Percentiles rank a stretch among this genome's conserved stretches.
Evolutionary conservation across 2,329 filamentous ascomycete species (phyloP).

Genomic region (Aspergillus cejpii): DNA sequence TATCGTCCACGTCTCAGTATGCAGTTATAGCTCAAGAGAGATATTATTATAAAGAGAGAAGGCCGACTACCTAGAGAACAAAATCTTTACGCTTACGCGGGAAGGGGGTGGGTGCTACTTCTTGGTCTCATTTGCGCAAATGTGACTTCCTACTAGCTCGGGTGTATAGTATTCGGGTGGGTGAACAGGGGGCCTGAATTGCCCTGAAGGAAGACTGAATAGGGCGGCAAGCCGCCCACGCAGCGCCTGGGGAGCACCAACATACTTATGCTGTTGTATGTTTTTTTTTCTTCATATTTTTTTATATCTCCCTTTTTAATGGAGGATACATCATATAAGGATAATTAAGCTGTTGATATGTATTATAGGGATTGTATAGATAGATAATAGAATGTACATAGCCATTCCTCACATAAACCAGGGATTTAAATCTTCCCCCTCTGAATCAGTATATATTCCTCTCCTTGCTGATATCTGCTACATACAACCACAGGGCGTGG

Average conservation of each 20-base stretch:
- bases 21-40: constrained; percentile 2
- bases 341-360: too few species aligned
- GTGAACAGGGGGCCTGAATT: constrained; percentile 7
- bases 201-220: constrained; percentile 8
- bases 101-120: constrained; percentile 4
- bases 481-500: too few species aligned
- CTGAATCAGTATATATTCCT: too few species aligned
- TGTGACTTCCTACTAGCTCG: constrained; percentile 7
- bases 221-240: constrained; percentile 6
- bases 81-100: constrained; percentile 7
- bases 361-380: too few species aligned
- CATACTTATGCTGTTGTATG: constrained; percentile 8
- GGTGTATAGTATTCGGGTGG: constrained; percentile 8
- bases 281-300: too few species aligned
- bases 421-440: too few species aligned
- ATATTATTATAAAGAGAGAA: constrained; percentile 5
- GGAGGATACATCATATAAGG: too few species aligned
- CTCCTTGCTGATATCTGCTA: too few species aligned
- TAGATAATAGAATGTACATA: too few species aligned
- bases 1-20: constrained; percentile 6
- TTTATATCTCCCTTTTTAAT: too few species aligned
- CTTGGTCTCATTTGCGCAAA: constrained; percentile 5
- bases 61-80: constrained; percentile 2
- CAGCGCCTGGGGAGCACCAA: constrained; percentile 6
- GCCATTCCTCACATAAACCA: too few species aligned